Evolutionary conservation across 2,329 filamentous ascomycete species (phyloP), one percentile per base, ranked within the genome.

Genomic region (Septoria linicola): DNA sequence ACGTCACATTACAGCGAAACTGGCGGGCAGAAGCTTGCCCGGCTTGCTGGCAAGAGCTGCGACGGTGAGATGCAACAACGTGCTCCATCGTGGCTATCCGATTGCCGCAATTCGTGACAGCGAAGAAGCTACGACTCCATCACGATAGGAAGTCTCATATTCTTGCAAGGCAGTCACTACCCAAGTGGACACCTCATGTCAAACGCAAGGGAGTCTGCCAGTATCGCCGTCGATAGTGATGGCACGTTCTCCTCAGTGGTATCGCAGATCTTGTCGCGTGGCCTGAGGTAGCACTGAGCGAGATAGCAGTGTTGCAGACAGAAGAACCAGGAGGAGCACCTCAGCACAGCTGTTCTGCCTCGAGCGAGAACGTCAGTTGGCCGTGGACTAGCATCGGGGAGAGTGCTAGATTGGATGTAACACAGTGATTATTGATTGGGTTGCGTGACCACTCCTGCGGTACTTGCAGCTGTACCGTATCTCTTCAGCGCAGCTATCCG

Each of bases 41-140:
- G 19, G 14, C 17, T 31, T 19, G 37, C 36, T 49, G 32, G 41
- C 31, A 36, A 36, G 34, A 37, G 32, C 39, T 43, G 41, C 32
- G 35, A 51, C 27, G 32, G n/a, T 21, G 10, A 25, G 39, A 35
- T 52, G 49, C 35, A 41, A 55, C 54, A 51, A 54, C 54, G 51
- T 54, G 54, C 47, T 25, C 36, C 21, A 42, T 42, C 47, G 54
- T 37, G 39, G 40, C 36, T 27, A 34, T 41, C 51, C 41, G 51
- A 49, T 36, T 49, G 49, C 49, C 46, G 39, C 23, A 25, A 37
- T 40, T 46, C 13, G 35, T 23, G 35, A 23, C 27, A 31, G 25
- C 6, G n/a, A 41, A 30, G 45, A 40, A 48, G 45, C 35, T 21
- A 8, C 31, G 37, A 10, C 32, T 37, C 20, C 6, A 40, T 17